phyloP scores from a whole-genome alignment of 805 yeast genomes.

The Yamadazyma philogaea region DNA sequence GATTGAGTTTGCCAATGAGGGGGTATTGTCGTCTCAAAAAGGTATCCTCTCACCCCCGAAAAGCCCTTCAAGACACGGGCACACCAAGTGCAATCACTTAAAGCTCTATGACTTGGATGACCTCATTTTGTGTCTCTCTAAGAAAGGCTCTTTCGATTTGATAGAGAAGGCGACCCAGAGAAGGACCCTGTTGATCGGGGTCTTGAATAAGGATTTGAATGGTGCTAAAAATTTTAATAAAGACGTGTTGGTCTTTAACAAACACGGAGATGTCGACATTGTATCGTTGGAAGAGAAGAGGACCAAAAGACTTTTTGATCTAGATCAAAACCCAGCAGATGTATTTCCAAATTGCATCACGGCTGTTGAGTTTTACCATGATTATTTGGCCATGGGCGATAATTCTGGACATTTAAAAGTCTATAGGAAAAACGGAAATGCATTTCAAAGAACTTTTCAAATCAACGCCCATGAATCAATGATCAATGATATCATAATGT shows the following conservation, averaged over 20 bases:
- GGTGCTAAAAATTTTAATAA: slow-evolving; percentile 36
- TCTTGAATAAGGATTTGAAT: slow-evolving; percentile 35
- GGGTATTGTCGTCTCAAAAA: neutral
- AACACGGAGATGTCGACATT: slow-evolving; percentile 28
- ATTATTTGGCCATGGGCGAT: slow-evolving; percentile 45
- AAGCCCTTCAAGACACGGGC: slow-evolving; percentile 19
- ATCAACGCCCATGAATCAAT: slow-evolving; percentile 52
- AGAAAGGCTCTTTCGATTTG: slow-evolving; percentile 35
- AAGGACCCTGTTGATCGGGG: slow-evolving; percentile 24
- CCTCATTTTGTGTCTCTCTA: slow-evolving; percentile 30
- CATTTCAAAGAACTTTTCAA: slow-evolving; percentile 13
- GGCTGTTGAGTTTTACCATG: slow-evolving; percentile 33
- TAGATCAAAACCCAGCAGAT: slow-evolving; percentile 15
- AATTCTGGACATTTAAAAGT: slow-evolving; percentile 43
- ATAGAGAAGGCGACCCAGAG: slow-evolving; percentile 18
- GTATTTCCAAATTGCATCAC: slow-evolving; percentile 40
- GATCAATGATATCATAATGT: slow-evolving; percentile 43
- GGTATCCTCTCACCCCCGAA: slow-evolving; percentile 1
- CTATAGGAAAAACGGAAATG: slow-evolving; percentile 12
- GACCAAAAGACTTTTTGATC: neutral
- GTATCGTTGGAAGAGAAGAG: neutral
- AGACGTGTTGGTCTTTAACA: slow-evolving; percentile 40
- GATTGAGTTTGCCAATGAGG: neutral
- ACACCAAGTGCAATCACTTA: slow-evolving; percentile 20
- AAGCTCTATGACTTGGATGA: slow-evolving; percentile 27